Evolutionary conservation across 768 basidiomycete genomes (phyloP).

Genomic region (Guyanaporus albipodus): DNA sequence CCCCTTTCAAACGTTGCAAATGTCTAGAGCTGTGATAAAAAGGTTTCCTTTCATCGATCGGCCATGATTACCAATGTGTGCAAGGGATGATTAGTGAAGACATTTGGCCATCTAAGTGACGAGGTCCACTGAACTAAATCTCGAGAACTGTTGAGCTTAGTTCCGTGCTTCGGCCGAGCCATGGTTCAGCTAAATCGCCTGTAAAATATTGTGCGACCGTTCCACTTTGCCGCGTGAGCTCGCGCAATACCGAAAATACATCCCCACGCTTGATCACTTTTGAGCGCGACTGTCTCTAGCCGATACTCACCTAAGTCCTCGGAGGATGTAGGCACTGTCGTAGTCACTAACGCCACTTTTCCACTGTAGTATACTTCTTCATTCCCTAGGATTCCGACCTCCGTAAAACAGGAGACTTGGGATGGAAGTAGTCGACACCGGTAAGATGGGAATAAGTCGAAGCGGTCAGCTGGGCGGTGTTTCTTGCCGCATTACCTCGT

Average conservation of each 20-base stretch:
- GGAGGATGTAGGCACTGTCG: background rate
- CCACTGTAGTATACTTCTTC: background rate
- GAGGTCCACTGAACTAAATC: background rate
- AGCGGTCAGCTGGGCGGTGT: no score
- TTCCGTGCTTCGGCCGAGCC: background rate
- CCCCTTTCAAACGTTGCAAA: background rate
- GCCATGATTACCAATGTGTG: background rate
- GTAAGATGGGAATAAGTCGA: background rate
- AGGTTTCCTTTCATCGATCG: conserved; percentile 3
- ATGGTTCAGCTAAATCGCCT: background rate
- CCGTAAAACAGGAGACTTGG: background rate
- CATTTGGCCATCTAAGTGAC: background rate
- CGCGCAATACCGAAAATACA: background rate
- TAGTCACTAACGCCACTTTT: background rate
- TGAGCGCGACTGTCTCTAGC: background rate
- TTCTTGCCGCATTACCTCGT: no score
- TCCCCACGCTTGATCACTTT: background rate
- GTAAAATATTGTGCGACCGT: conserved; percentile 3
- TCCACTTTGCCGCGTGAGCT: background rate
- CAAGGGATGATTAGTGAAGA: background rate
- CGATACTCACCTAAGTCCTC: background rate
- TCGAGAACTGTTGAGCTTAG: background rate
- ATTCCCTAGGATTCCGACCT: background rate
- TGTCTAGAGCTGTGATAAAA: background rate
- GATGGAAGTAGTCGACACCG: background rate